Percentiles rank a stretch among this genome's conserved stretches.
Conservation (phyloP, 176 grass and related monocot species). For the Eragrostis curvula region DNA sequence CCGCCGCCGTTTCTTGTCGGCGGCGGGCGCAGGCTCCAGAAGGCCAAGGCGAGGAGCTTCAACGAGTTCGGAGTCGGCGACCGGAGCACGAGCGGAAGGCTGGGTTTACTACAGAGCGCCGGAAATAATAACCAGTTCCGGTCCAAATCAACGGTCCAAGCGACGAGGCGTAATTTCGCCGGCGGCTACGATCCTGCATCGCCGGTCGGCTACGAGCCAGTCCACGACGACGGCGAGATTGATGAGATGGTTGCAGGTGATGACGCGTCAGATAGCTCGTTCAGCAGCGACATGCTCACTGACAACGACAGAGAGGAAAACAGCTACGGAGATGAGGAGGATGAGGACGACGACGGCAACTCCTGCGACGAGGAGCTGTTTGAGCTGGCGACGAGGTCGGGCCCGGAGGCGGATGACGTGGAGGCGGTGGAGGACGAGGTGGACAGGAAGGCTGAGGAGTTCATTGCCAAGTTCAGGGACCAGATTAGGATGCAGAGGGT, state of each 20-base stretch:
- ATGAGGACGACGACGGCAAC: slow-evolving; percentile 2
- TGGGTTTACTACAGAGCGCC: neutral
- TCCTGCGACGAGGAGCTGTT: slow-evolving; percentile 61
- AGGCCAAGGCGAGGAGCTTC: slow-evolving; percentile 49
- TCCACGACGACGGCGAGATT: neutral
- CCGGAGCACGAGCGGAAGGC: neutral
- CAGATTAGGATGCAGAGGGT: slow-evolving; percentile 83
- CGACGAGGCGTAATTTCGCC: slow-evolving; percentile 20
- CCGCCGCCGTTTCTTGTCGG: slow-evolving; percentile 16
- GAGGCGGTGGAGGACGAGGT: slow-evolving; percentile 70
- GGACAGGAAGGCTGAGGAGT: slow-evolving; percentile 93
- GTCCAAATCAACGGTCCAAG: slow-evolving; percentile 35
- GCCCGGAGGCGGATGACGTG: slow-evolving; percentile 26
- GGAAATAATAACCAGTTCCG: slow-evolving; percentile 20
- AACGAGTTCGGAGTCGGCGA: slow-evolving; percentile 15
- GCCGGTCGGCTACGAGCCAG: neutral
- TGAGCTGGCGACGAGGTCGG: slow-evolving; percentile 44
- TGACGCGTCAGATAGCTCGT: slow-evolving; percentile 38
- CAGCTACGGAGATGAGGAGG: neutral
- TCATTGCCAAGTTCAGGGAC: slow-evolving; percentile 95
- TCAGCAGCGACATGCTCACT: slow-evolving; percentile 38
- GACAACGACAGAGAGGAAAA: slow-evolving; percentile 30
- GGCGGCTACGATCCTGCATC: slow-evolving; percentile 18
- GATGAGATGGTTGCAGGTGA: slow-evolving; percentile 17
- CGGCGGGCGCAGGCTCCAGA: neutral